phyloP scores from a whole-genome alignment of 352 stramenopile species.

The Phytophthora foliorum region DNA sequence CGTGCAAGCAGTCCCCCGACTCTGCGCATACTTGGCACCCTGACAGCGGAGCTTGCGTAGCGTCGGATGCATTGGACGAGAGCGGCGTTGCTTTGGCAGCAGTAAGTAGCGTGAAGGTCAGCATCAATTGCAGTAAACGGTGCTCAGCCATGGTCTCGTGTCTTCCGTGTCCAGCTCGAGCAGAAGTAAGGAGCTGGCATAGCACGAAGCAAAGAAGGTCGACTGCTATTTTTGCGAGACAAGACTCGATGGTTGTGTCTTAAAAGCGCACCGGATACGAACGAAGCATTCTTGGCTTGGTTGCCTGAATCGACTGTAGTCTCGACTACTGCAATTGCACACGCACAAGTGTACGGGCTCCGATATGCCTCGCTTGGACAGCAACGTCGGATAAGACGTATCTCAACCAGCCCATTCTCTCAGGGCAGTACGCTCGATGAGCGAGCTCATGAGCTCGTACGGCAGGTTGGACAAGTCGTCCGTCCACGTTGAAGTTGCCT shows the following conservation, averaged over 20 bases:
- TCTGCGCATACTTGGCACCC: constrained; percentile 40
- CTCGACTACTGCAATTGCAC: not conserved
- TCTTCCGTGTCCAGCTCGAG: not conserved
- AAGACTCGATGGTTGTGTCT: not conserved
- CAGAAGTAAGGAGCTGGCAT: constrained; percentile 1
- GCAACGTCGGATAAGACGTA: too few relatives aligned
- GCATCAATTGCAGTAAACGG: constrained; percentile 11
- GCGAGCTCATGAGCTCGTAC: too few relatives aligned
- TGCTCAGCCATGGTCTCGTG: constrained; percentile 39
- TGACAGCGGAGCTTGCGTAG: constrained; percentile 27
- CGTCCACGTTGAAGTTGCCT: constrained; percentile 14
- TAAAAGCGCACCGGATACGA: not conserved
- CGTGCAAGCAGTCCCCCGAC: constrained; percentile 33
- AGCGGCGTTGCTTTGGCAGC: constrained; percentile 7
- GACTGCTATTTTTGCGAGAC: constrained; percentile 17
- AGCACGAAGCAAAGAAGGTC: not conserved
- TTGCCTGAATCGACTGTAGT: not conserved
- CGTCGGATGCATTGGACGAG: constrained; percentile 20
- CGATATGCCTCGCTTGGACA: too few relatives aligned
- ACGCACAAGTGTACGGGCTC: too few relatives aligned
- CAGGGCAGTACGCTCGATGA: too few relatives aligned
- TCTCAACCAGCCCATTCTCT: too few relatives aligned
- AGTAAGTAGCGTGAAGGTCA: constrained; percentile 24
- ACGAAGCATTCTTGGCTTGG: not conserved
- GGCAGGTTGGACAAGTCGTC: not conserved